These are phyloP conservation scores for Neodidymelliopsis sp. DNA, from an alignment of 2,329 filamentous ascomycete genomes.

Conservation along the genomic window DNA sequence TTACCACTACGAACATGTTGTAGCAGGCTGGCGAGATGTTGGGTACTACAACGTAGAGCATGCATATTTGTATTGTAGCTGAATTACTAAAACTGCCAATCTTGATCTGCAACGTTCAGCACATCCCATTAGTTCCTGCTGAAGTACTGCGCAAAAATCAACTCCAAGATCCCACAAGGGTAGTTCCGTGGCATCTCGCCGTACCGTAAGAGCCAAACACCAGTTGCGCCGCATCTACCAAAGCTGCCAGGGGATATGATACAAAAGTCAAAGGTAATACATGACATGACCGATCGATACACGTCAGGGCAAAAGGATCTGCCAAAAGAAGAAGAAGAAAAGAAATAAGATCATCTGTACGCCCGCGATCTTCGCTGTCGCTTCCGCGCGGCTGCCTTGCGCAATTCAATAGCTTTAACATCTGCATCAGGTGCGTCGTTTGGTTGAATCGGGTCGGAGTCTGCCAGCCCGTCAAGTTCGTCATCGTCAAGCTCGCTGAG, in stretches of 20 bases:
- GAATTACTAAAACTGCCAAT: conserved; percentile 16
- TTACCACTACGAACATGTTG: neutral
- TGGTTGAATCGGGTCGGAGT: conserved; percentile 40
- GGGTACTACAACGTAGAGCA: neutral
- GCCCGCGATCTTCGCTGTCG: conserved; percentile 41
- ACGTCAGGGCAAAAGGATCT: conserved; percentile 18
- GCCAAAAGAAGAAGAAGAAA: conserved; percentile 5
- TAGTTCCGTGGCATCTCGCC: conserved; percentile 10
- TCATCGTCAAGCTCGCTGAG: conserved; percentile 93
- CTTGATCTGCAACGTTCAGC: neutral
- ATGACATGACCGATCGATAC: conserved; percentile 17
- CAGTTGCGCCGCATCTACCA: conserved; percentile 19
- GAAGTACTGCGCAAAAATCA: conserved; percentile 26
- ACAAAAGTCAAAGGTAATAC: conserved; percentile 31
- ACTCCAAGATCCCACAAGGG: conserved; percentile 12
- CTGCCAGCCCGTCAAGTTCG: conserved; percentile 71
- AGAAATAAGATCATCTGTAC: conserved; percentile 24
- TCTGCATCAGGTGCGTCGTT: conserved; percentile 34
- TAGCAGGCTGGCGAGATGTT: neutral
- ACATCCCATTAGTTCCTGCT: conserved; percentile 27
- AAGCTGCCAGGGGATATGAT: conserved; percentile 26
- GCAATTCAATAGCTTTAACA: conserved; percentile 33
- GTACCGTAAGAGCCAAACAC: conserved; percentile 22
- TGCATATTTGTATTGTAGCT: conserved; percentile 2
- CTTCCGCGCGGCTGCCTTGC: conserved; percentile 40